Conservation (phyloP, 2,329 filamentous ascomycete species). For the Xylaria sp. region DNA sequence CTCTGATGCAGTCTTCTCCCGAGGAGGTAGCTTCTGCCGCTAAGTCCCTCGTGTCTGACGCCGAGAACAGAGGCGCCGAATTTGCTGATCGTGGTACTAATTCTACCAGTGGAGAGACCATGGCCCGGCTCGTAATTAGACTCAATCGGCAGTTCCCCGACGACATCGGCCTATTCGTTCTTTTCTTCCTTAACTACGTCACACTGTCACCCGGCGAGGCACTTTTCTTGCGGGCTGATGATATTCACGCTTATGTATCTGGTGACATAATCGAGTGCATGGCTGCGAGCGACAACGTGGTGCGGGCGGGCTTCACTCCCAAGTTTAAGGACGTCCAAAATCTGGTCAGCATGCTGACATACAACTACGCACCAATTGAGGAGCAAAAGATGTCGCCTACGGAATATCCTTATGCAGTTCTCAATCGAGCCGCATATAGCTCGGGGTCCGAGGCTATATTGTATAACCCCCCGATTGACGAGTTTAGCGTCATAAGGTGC, state of each 20-base stretch:
- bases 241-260: slow-evolving; percentile 94
- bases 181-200: slow-evolving; percentile 98
- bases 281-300: slow-evolving; percentile 98
- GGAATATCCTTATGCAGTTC: slow-evolving; percentile 85
- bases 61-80: slow-evolving; percentile 72
- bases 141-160: slow-evolving; percentile 86
- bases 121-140: slow-evolving; percentile 80
- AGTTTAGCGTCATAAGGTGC: slow-evolving; percentile 90
- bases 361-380: slow-evolving; percentile 92
- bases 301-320: slow-evolving; percentile 95
- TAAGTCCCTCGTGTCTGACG: slow-evolving; percentile 76
- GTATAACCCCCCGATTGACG: slow-evolving; percentile 96
- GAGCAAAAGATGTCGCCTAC: slow-evolving; percentile 91
- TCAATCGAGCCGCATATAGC: slow-evolving; percentile 85
- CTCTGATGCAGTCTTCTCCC: slow-evolving; percentile 81
- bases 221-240: slow-evolving; percentile 94
- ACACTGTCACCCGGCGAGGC: slow-evolving; percentile 89
- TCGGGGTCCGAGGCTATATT: slow-evolving; percentile 77
- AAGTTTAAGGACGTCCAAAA: slow-evolving; percentile 98
- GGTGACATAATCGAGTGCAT: slow-evolving; percentile 99
- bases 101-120: slow-evolving; percentile 74
- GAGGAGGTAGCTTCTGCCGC: slow-evolving; percentile 73
- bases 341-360: slow-evolving; percentile 90
- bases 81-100: slow-evolving; percentile 80
- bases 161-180: slow-evolving; percentile 92